Evolutionary conservation across 352 stramenopile species (phyloP), one percentile per base, ranked within the genome.

Genomic region (Plasmopara halstedii): DNA sequence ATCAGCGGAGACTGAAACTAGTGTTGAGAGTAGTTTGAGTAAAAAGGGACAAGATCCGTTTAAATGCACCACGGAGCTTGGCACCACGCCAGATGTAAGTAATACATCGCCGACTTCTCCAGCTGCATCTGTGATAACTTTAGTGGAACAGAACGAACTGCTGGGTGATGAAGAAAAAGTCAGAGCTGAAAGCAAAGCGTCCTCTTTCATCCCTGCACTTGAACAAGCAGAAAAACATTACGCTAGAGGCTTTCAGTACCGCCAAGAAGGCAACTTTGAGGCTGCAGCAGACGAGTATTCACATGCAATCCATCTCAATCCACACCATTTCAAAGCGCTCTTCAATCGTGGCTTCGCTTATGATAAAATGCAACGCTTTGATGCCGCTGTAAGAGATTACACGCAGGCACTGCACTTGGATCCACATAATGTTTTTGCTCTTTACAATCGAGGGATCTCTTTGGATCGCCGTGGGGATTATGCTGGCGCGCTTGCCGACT

Each of bases 291-390:
- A 69, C 15, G 83, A 88, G 40, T 96, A 96, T 45, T 79, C 78
- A 6, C 61, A 62, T 32, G 84, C 84, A 11, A 82, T 95, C 26
- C 50, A 62, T 15, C 50, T 90, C 6, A 78, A 94, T 31, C 77
- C 70, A 20, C 36, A 50, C 0, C 85, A 96, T 44, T 96, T 96
- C 56, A 96, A 94, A 50, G 79, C 84, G 29, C 72, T 74, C 39
- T 96, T 94, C 53, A 96, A 96, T 42, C 81, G 85, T 23, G 85
- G 74, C 1, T 96, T 95, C 45, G 79, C 83, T 2, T 85, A 58
- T 42, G 81, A 95, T 59, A 94, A 91, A 45, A 62, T 94, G 45
- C 60, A 72, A 1, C 58, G 62, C 4, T 91, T 95, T 51, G 73
- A 92, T 40, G 53, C 53, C 0, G 82, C 82, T 7, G 84, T 95